Evolutionary conservation across 2,329 filamentous ascomycete genomes (phyloP).

Genomic region (Phoma sp.): DNA sequence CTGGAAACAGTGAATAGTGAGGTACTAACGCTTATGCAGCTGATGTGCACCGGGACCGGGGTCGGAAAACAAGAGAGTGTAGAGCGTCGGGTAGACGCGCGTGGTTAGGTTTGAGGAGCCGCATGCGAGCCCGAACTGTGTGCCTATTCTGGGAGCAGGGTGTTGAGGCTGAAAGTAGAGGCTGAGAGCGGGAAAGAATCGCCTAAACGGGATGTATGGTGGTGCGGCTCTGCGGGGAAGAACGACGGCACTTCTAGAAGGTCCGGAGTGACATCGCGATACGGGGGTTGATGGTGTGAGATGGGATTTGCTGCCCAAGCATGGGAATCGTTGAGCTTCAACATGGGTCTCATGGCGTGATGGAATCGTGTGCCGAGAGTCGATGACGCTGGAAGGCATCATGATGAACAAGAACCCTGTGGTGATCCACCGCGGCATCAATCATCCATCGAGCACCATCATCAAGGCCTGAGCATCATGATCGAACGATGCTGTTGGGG

Average conservation of each 20-base stretch:
- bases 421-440: constrained; percentile 2
- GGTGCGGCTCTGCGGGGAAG: constrained; percentile 15
- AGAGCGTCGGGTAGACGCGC: constrained; percentile 10
- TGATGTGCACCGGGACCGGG: constrained; percentile 14
- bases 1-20: background rate
- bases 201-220: background rate
- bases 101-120: constrained; percentile 1
- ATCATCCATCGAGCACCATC: background rate
- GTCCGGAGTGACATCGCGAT: background rate
- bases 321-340: constrained; percentile 1
- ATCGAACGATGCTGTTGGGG: background rate
- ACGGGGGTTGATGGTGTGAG: background rate
- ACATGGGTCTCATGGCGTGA: constrained; percentile 5
- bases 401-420: constrained; percentile 2
- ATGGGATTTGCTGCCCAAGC: constrained; percentile 5
- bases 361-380: background rate
- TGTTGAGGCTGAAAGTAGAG: constrained; percentile 8
- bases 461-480: background rate
- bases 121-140: background rate
- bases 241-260: background rate
- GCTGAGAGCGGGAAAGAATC: constrained; percentile 4
- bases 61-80: background rate
- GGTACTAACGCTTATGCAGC: constrained; percentile 8
- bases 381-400: constrained; percentile 1
- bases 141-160: background rate